Conservation (phyloP, 1,139 yeast species). For the Hanseniaspora gamundiae region DNA sequence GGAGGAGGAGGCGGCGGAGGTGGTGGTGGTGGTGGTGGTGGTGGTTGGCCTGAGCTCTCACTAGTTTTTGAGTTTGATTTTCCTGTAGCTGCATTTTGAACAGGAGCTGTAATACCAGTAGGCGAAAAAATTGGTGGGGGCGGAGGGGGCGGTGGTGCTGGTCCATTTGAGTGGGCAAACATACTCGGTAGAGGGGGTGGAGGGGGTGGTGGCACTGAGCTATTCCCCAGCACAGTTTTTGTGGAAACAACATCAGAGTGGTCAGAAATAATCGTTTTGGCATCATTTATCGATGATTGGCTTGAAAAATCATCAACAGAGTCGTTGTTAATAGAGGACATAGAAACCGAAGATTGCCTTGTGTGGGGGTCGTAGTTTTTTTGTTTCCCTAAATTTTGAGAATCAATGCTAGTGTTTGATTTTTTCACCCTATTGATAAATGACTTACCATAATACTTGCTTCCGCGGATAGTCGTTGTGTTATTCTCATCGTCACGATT, state of each 20-base stretch:
- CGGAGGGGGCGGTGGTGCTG: conserved; percentile 15
- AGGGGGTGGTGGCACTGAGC: conserved; percentile 8
- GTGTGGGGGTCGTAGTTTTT: too few species aligned
- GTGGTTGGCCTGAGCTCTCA: too few species aligned
- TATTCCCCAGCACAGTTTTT: not conserved
- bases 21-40: conserved; percentile 25
- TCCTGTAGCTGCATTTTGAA: too few species aligned
- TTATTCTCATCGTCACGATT: not conserved
- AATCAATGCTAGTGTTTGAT: conserved; percentile 8
- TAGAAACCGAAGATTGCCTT: not conserved
- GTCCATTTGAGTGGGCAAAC: conserved; percentile 7
- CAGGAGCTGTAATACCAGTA: conserved; percentile 17
- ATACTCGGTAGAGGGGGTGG: conserved; percentile 14
- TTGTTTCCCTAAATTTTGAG: not conserved
- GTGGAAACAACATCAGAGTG: not conserved
- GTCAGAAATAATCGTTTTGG: conserved; percentile 1
- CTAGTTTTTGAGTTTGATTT: too few species aligned
- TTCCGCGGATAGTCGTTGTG: conserved; percentile 8
- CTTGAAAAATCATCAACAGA: not conserved
- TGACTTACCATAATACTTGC: conserved; percentile 15
- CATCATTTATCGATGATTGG: conserved; percentile 1
- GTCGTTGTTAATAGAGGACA: not conserved
- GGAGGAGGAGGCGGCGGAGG: conserved; percentile 23
- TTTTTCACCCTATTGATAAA: conserved; percentile 22
- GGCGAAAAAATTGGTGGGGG: conserved; percentile 21